Evolutionary conservation across 106 monocot species (phyloP).

Genomic region (Allium cepa): DNA sequence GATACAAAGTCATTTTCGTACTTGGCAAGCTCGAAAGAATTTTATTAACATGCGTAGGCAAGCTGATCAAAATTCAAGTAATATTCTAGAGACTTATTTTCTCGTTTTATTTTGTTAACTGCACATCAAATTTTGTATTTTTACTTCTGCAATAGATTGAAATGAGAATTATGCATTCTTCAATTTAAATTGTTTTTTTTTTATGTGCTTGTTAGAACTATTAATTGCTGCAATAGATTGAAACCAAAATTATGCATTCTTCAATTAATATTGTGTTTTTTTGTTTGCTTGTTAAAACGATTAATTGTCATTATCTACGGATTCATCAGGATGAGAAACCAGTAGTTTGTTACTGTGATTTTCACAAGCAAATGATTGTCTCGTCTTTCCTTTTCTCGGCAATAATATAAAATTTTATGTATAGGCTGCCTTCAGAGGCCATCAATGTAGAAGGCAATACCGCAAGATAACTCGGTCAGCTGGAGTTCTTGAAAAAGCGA

Average conservation of each 20-base stretch:
- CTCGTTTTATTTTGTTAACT: too few relatives aligned
- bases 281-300: not conserved
- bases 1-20: slow-evolving; percentile 85
- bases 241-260: too few relatives aligned
- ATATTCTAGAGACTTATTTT: slow-evolving; percentile 1
- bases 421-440: slow-evolving; percentile 79
- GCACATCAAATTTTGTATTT: too few relatives aligned
- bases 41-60: slow-evolving; percentile 66
- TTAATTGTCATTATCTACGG: too few relatives aligned
- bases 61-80: slow-evolving; percentile 81
- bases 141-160: not conserved
- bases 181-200: too few relatives aligned
- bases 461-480: slow-evolving; percentile 83
- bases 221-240: too few relatives aligned
- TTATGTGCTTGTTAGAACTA: too few relatives aligned
- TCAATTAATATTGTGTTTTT: not conserved
- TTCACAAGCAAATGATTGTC: too few relatives aligned
- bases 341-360: too few relatives aligned
- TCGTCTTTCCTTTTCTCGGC: too few relatives aligned
- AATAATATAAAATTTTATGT: not conserved
- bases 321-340: too few relatives aligned
- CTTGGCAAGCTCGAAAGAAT: slow-evolving; percentile 62
- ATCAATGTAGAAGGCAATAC: slow-evolving; percentile 66
- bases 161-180: too few relatives aligned
- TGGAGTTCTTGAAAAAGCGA: slow-evolving; percentile 89